Evolutionary conservation across 345 rosid genomes (phyloP), one percentile per base, ranked within the genome.

Genomic region (Cardamine resedifolia): DNA sequence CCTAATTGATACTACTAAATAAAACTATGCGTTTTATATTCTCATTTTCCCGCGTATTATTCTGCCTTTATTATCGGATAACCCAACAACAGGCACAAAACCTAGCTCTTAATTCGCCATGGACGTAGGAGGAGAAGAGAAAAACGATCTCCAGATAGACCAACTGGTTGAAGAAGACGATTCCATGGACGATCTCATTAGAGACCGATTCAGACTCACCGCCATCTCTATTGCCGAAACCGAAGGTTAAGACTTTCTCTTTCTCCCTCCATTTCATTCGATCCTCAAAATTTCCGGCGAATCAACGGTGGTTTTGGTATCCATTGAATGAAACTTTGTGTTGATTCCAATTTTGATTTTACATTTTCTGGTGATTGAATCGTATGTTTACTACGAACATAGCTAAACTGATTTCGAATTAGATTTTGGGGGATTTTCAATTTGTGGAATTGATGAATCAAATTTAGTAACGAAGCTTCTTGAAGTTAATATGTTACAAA

Each of bases 121-220:
- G 95, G 86, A 85, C 66, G 61, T 36, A 11, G 68, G 56, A 69
- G 78, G 68, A 76, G 82, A 75, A 16, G 77, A 74, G 41, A 78
- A 68, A 74, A 79, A 72, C 80, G 90, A 85, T 53, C 71, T 52
- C 39, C 84, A 79, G 60, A 77, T 75, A 72, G 86, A 80, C 50
- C 83, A 52, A 20, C 0, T 21, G 24, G 59, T 56, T 34, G 80
- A 77, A 70, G 71, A 80, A 3, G 91, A 41, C 7, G 47, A 85
- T 18, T 78, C 91, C 6, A 82, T 77, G 59, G 81, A 70, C 33
- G 87, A 89, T 57, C 72, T 83, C 33, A 80, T 85, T n/a, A 81
- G 83, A 50, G 97, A 89, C 68, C 92, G 98, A 41, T 86, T 91
- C 68, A 80, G 96, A 55, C 91, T 94, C 81, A 80, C 92, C 28